Base-by-base conservation (phyloP, 139 green algal genomes). In the Picochlorum sp. region DNA sequence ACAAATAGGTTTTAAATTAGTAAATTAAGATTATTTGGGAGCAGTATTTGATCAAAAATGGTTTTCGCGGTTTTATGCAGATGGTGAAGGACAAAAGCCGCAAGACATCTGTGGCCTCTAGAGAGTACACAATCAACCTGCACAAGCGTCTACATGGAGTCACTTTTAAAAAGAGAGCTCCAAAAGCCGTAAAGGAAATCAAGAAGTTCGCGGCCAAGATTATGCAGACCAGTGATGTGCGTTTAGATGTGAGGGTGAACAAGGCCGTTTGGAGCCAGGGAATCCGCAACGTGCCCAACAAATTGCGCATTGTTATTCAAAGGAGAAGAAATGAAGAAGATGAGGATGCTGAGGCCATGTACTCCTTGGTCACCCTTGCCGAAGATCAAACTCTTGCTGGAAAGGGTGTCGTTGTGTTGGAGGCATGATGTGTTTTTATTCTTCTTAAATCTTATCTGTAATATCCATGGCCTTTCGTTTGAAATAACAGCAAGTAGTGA, bases 61-160 rank as follows among this genome's bases (percentile, higher is more conserved):
- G n/a, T n/a, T n/a, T n/a, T n/a, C n/a, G n/a, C n/a, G n/a, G 7
- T 47, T 30, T 29, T n/a, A 53, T 59, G 52, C 70, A 78, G 70
- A 78, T 78, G 70, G 69, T 78, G 65, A 79, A 73, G 59, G 85
- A 90, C 69, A 87, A 88, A 69, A 70, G 80, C 67, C 68, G 60
- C 56, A 67, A 71, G 49, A 89, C 88, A 73, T 85, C 94, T 69
- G 74, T 81, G 54, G 84, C 90, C 45, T 89, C 83, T 18, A 80
- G 93, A 9, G 93, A 98, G 81, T 99, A 98, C 88, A 99, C 93
- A 66, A 89, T 99, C 75, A 96, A 99, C 83, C 74, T 99, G 33
- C 81, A 90, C 83, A 97, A 96, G 79, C 64, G 79, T 60, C 73
- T 95, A 52, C 83, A 96, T 63, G 85, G 80, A 70, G 78, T 79